These are phyloP conservation scores for Persicaria tinctoria DNA, from an alignment of 148 eudicot species.

Conservation along the genomic window DNA sequence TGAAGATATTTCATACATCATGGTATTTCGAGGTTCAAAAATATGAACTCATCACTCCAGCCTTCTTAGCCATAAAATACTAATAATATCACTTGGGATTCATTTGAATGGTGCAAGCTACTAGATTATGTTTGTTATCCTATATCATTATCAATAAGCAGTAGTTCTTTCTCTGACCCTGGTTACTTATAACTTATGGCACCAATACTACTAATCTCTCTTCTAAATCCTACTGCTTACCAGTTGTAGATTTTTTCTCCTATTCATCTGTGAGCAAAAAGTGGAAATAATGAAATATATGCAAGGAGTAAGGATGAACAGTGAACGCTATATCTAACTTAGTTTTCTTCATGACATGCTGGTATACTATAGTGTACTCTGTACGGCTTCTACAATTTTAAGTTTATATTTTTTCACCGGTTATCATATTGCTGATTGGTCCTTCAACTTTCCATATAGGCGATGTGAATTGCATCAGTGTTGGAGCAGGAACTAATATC, in stretches of 20 bases:
- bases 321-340: background rate
- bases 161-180: background rate
- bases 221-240: background rate
- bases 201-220: background rate
- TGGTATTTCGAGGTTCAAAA: background rate
- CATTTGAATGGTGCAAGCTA: background rate
- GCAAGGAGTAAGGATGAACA: no score
- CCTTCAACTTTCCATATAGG: constrained; percentile 8
- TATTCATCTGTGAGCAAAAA: background rate
- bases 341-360: background rate
- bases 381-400: background rate
- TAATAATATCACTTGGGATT: background rate
- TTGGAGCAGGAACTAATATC: constrained; percentile 18
- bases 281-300: background rate
- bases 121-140: background rate
- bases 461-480: constrained; percentile 18
- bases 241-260: background rate
- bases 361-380: background rate
- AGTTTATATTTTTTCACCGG: background rate
- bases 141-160: background rate
- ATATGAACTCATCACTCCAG: background rate
- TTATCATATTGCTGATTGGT: background rate
- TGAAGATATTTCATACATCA: background rate
- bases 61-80: background rate
- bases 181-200: background rate